Evolutionary conservation across 352 stramenopile genomes (phyloP), one percentile per base, ranked within the genome.

Genomic region (Blastocystis sp.): DNA sequence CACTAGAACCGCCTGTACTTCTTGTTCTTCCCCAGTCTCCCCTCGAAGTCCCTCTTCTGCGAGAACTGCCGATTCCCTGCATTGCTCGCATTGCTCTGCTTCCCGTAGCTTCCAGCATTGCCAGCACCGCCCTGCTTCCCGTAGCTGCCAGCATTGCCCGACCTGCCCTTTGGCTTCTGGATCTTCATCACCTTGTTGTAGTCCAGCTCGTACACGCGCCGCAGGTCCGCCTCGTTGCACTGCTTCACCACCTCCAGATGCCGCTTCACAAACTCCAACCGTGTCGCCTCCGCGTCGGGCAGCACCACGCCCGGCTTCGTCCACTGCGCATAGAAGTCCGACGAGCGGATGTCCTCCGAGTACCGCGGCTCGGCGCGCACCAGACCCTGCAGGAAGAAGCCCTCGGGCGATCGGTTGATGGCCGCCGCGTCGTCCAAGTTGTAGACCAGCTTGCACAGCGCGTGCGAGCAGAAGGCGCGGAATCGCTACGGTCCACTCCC

Each of bases 201-300:
- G 23, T 84, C 74, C 34, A 67, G n/a, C 41, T 84, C 74, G 21
- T 52, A 84, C 19, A 84, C 74, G 38, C 60, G 52, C 23, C 52
- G 56, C 74, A 84, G 28, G 19, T 69, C 41, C 4, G 23, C 60
- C 28, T 84, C 56, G 34, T 45, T 45, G 40, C 48, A 69, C 52
- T 62, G 28, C 53, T 84, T 84, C 7, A 69, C 56, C n/a, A 21
- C 56, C 56, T 84, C 52, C 56, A 84, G n/a, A 48, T 84, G 74
- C 4, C 60, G 56, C 10, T 66, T 34, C 10, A 84, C 48, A 19
- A 84, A 52, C 45, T 52, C 52, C 38, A 69, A 53, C 21, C 74
- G 52, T 56, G 38, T 28, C 61, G 38, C 56, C 40, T 84, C 74
- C 41, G 56, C 40, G 48, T 84, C 23, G 21, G 74, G 74, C 38